phyloP scores from a whole-genome alignment of 768 basidiomycete genomes.

The Lentinula aciculospora region DNA sequence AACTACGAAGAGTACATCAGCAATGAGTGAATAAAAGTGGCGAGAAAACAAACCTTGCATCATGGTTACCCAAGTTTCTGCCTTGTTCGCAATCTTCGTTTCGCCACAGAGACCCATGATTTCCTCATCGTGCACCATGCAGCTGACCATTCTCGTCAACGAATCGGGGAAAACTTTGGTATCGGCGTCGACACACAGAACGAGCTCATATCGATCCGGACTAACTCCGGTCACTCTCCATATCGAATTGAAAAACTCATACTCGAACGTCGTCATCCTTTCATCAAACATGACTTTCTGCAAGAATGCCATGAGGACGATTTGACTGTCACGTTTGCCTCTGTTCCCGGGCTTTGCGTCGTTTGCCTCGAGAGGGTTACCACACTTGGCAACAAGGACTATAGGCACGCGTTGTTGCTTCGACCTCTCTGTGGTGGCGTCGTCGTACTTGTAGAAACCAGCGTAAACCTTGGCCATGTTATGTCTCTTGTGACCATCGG shows the following conservation, averaged over 20 bases:
- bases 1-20: slow-evolving; percentile 41
- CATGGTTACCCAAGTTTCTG: slow-evolving; percentile 98
- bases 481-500: slow-evolving; percentile 99
- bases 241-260: slow-evolving; percentile 98
- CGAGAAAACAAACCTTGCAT: slow-evolving; percentile 78
- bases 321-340: slow-evolving; percentile 98
- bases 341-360: slow-evolving; percentile 96
- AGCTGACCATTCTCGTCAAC: slow-evolving; percentile 90
- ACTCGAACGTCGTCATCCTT: slow-evolving; percentile 99
- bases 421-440: slow-evolving; percentile 78
- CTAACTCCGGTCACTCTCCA: slow-evolving; percentile 95
- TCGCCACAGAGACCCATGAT: slow-evolving; percentile 99
- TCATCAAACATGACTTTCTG: slow-evolving; percentile 99
- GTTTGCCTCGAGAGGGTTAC: slow-evolving; percentile 84
- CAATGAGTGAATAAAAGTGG: not conserved
- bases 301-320: slow-evolving; percentile 94
- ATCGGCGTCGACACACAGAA: slow-evolving; percentile 95
- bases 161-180: slow-evolving; percentile 99
- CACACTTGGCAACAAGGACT: slow-evolving; percentile 91
- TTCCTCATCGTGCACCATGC: slow-evolving; percentile 95
- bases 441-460: slow-evolving; percentile 94
- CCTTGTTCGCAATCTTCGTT: slow-evolving; percentile 99
- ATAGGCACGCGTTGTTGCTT: slow-evolving; percentile 98
- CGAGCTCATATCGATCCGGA: slow-evolving; percentile 93
- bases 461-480: slow-evolving; percentile 99